Conservation (phyloP, 768 basidiomycete species). For the Tephrocybe sp. region DNA sequence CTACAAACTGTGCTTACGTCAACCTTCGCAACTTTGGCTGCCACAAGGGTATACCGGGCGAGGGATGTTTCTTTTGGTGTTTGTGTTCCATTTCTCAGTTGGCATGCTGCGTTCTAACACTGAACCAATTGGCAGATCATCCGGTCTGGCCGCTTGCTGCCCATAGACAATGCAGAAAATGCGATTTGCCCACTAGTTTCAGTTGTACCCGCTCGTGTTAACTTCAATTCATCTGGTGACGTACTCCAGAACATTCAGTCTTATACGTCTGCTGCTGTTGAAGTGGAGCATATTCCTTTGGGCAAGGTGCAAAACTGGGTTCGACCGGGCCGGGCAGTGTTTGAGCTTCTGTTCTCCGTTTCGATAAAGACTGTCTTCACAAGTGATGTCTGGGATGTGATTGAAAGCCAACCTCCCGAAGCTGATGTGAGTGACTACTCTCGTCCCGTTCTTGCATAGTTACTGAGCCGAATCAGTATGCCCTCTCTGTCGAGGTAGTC, state of each 20-base stretch:
- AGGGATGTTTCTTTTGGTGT: slow-evolving; percentile 34
- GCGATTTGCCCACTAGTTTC: slow-evolving; percentile 30
- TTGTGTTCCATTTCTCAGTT: slow-evolving; percentile 14
- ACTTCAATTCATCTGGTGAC: slow-evolving; percentile 17
- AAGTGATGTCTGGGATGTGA: slow-evolving; percentile 25
- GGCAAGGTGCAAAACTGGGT: slow-evolving; percentile 33
- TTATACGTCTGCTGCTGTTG: slow-evolving; percentile 26
- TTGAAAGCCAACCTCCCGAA: slow-evolving; percentile 29
- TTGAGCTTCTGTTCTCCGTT: slow-evolving; percentile 32
- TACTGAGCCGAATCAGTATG: slow-evolving; percentile 22
- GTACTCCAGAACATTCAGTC: slow-evolving; percentile 25
- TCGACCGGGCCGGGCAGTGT: slow-evolving; percentile 28
- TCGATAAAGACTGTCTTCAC: slow-evolving; percentile 21
- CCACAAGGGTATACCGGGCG: slow-evolving; percentile 23
- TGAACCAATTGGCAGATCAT: slow-evolving; percentile 24
- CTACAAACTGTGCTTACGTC: slow-evolving; percentile 31
- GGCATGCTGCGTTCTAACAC: background rate
- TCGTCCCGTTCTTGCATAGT: background rate
- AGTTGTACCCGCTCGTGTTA: slow-evolving; percentile 29
- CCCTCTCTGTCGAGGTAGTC: slow-evolving; percentile 31
- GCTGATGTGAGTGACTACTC: slow-evolving; percentile 27
- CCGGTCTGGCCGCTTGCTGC: slow-evolving; percentile 34
- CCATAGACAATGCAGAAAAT: slow-evolving; percentile 27
- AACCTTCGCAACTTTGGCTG: slow-evolving; percentile 27
- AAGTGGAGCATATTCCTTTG: slow-evolving; percentile 31